Conservation (phyloP, 2,329 filamentous ascomycete species). For the Aspergillus sojae region DNA sequence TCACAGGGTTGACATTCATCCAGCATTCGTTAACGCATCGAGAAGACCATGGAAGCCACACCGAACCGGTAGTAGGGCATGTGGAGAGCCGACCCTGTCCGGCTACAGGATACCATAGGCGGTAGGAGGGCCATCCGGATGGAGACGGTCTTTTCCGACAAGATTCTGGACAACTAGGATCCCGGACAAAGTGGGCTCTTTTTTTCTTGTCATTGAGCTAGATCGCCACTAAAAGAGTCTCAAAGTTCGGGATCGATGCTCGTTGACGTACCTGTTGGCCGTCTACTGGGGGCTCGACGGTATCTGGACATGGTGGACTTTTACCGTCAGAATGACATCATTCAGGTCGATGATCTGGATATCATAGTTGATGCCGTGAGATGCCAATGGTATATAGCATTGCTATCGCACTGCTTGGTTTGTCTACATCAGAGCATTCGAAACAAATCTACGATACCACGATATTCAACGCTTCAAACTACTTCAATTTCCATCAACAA, state of each 20-base stretch:
- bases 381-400: constrained; percentile 25
- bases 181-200: constrained; percentile 4
- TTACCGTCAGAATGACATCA: constrained; percentile 40
- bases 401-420: constrained; percentile 5
- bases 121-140: background rate
- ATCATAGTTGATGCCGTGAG: background rate
- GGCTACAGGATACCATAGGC: background rate
- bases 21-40: background rate
- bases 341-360: background rate
- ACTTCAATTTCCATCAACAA: background rate
- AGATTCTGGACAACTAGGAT: background rate
- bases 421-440: background rate
- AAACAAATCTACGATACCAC: background rate
- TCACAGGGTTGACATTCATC: background rate
- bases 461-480: background rate
- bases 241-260: background rate
- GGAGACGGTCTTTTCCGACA: background rate
- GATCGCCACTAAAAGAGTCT: background rate
- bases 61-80: background rate
- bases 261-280: constrained; percentile 4
- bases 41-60: background rate
- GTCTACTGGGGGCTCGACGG: background rate
- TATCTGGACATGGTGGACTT: constrained; percentile 8
- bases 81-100: background rate
- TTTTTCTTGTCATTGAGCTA: constrained; percentile 2